These are phyloP conservation scores for Leucosporidium scottii DNA, from an alignment of 768 basidiomycete species.

Conservation along the genomic window DNA sequence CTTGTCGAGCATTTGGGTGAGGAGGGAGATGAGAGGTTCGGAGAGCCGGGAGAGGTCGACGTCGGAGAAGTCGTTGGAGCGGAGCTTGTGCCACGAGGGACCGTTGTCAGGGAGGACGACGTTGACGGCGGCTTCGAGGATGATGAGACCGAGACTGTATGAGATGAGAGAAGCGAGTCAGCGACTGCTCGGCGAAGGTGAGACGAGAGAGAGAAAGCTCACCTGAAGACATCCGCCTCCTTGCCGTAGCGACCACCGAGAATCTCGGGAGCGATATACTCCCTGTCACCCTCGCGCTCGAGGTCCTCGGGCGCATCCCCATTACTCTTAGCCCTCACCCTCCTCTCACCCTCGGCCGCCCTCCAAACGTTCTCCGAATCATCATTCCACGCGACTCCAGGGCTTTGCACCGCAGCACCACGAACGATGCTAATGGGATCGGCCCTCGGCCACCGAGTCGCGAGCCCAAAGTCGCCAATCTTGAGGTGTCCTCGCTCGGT, in stretches of 20 bases:
- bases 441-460: slow-evolving; percentile 78
- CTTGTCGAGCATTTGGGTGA: slow-evolving; percentile 69
- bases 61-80: slow-evolving; percentile 83
- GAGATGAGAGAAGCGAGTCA: slow-evolving; percentile 16
- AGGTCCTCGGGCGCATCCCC: slow-evolving; percentile 42
- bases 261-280: slow-evolving; percentile 94
- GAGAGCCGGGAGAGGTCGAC: slow-evolving; percentile 56
- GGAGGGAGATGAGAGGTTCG: slow-evolving; percentile 58
- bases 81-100: slow-evolving; percentile 84
- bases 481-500: slow-evolving; percentile 79
- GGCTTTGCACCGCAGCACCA: slow-evolving; percentile 31
- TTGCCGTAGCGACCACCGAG: slow-evolving; percentile 83
- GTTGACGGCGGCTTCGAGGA: slow-evolving; percentile 91
- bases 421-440: slow-evolving; percentile 39
- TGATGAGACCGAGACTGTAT: slow-evolving; percentile 87
- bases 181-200: slow-evolving; percentile 19
- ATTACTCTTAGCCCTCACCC: slow-evolving; percentile 33
- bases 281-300: slow-evolving; percentile 93
- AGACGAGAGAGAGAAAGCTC: slow-evolving; percentile 38
- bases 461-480: slow-evolving; percentile 98
- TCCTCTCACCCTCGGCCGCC: slow-evolving; percentile 20
- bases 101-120: slow-evolving; percentile 96
- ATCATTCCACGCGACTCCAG: slow-evolving; percentile 33
- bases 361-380: slow-evolving; percentile 41
- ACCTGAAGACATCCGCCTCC: slow-evolving; percentile 96